phyloP scores from a whole-genome alignment of 495 filamentous ascomycete species.

The Halenospora varia region DNA sequence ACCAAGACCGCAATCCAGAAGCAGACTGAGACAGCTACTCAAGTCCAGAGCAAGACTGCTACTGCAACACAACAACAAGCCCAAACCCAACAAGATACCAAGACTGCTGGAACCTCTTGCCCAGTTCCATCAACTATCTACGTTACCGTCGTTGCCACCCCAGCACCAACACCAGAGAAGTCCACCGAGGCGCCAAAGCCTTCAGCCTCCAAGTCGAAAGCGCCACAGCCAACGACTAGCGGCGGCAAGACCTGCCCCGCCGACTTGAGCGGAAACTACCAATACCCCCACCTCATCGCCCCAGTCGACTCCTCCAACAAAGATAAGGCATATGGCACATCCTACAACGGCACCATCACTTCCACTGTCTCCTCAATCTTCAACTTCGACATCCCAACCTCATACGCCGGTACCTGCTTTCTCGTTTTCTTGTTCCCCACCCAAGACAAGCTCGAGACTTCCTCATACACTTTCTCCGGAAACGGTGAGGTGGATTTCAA shows the following conservation, averaged over 20 bases:
- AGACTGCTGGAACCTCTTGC: neutral
- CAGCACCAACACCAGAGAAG: neutral
- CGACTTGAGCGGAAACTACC: constrained; percentile 46
- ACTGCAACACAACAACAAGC: neutral
- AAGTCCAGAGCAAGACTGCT: no score
- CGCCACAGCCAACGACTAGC: neutral
- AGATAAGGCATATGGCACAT: constrained; percentile 44
- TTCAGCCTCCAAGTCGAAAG: neutral
- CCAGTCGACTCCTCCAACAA: constrained; percentile 56
- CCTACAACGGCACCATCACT: constrained; percentile 48
- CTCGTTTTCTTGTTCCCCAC: constrained; percentile 61
- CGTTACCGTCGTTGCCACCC: neutral
- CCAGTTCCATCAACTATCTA: neutral
- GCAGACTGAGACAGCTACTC: neutral
- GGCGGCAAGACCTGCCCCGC: constrained; percentile 41
- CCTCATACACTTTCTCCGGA: constrained; percentile 50
- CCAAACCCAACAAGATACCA: neutral
- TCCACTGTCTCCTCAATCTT: constrained; percentile 54
- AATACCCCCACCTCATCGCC: constrained; percentile 63
- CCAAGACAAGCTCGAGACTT: constrained; percentile 45
- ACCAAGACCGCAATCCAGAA: neutral
- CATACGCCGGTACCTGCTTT: constrained; percentile 50
- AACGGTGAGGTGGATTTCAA: constrained; percentile 48
- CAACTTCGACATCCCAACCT: constrained; percentile 60
- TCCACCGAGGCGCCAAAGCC: neutral